Evolutionary conservation across 2,329 filamentous ascomycete species (phyloP), one percentile per base, ranked within the genome.

Genomic region (Cercospora sesami): DNA sequence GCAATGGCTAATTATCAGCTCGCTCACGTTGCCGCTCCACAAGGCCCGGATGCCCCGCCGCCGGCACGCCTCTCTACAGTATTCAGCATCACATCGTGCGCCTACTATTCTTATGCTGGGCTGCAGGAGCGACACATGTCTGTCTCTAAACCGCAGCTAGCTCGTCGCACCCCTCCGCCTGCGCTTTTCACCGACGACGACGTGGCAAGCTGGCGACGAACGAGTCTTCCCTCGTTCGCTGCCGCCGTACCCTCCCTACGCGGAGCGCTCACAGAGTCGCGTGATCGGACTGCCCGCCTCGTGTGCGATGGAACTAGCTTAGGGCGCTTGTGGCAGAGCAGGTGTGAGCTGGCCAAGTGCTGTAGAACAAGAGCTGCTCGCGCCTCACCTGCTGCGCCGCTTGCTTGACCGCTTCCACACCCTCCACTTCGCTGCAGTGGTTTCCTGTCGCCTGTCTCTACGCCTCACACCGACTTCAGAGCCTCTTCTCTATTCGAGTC

Each of bases 401-500:
- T 26, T 30, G 53, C 53, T 12, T 58, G 53, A 58, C 53, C 53
- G 53, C 53, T 58, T 31, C 26, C 21, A n/a, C 21, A 16, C 9
- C 53, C 53, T 58, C 53, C 53, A 30, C 53, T 58, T 30, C 53
- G 53, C 26, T 58, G 53, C 53, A 58, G 53, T 31, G 26, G 21
- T 14, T 23, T 51, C 18, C 45, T 51, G 45, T 51, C 36, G 36
- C 36, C 10, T 26, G 45, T 14, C n/a, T 48, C n/a, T 21, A 23
- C 42, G 9, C 8, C n/a, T 51, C 45, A 51, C 45, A 51, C 45
- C 45, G 45, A 51, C 45, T 23, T 3, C 10, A 23, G 53, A 28
- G 23, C 53, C 23, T 53, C 48, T 16, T 53, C 21, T 26, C 30
- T 8, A 23, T 58, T 26, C 26, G 23, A 31, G 26, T 58, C 53